A percentile compares a stretch with the other conserved stretches of the same genome.
Conservation (phyloP, 345 rosid species). For the Aquilaria yunnanensis region DNA sequence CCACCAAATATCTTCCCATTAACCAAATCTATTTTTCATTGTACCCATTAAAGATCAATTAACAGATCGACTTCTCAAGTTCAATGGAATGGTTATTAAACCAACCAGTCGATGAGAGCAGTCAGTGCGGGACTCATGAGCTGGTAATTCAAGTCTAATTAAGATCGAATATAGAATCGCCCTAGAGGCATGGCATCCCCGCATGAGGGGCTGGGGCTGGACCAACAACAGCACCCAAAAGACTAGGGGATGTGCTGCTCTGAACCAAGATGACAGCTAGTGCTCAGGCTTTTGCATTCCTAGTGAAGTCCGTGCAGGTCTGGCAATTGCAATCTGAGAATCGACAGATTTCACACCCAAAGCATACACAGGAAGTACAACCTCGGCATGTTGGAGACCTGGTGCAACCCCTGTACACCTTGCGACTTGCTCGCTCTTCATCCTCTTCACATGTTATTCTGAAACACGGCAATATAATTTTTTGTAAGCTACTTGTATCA, state of each 20-base stretch:
- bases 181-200: not conserved
- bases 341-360: constrained; percentile 86
- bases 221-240: not conserved
- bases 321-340: constrained; percentile 92
- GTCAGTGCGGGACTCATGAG: not conserved
- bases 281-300: constrained; percentile 46
- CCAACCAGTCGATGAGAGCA: not conserved
- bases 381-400: constrained; percentile 86
- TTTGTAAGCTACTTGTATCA: not conserved
- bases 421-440: constrained; percentile 69
- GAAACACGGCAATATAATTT: not conserved
- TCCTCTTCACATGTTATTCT: constrained; percentile 9
- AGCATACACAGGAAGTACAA: constrained; percentile 96
- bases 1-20: too few species aligned
- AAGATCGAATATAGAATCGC: not conserved
- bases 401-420: constrained; percentile 79
- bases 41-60: too few species aligned
- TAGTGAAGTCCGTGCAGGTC: constrained; percentile 84
- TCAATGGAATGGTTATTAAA: too few species aligned
- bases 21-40: too few species aligned
- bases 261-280: not conserved
- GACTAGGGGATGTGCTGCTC: not conserved
- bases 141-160: constrained; percentile 1
- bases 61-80: too few species aligned
- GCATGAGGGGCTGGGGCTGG: not conserved